Base-by-base conservation (phyloP, 306 rosid species). In the Trichosanthes cucumerina region DNA sequence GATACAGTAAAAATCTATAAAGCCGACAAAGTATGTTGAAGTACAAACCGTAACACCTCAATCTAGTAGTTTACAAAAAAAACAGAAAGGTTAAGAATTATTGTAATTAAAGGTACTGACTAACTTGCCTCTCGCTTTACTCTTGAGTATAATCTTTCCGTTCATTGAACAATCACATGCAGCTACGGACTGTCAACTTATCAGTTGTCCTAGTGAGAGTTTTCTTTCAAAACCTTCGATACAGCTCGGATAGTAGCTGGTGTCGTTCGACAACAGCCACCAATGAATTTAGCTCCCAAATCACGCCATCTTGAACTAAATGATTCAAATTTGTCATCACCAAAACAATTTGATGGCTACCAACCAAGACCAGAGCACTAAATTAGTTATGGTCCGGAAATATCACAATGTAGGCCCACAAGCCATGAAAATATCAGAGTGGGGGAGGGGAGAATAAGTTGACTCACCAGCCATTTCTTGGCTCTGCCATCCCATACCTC, bases 241-340 rank as follows among this genome's bases (percentile, higher is more conserved):
- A 73, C 14, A 3, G 77, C 39, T 47, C 24, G 60, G 44, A 49
- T 73, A 9, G 87, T 91, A 74, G 90, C 75, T 23, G 98, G 98
- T 24, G 97, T 91, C 28, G 98, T 93, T 54, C 97, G 82, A 79
- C 98, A 93, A 80, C 98, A 91, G 43, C 98, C 97, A 65, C 98
- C 98, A 4, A 93, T 85, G 66, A 93, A 87, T 76, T 78, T 86
- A 52, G 98, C 96, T 73, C 98, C 98, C 34, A 84, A 81, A 80
- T 86, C 90, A 2, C 91, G 91, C 98, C 97, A 92, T 74, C 84
- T 84, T 80, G 76, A 86, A 18, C 93, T 89, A 69, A 86, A 80
- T 34, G 73, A 79, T 77, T 86, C 90, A 11, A 93, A 90, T 70
- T 89, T 83, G 59, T 88, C 84, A 50, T 90, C 91, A 9, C 83